Conservation (phyloP, 2,329 filamentous ascomycete genomes). For the Phyllosticta ampelicida region DNA sequence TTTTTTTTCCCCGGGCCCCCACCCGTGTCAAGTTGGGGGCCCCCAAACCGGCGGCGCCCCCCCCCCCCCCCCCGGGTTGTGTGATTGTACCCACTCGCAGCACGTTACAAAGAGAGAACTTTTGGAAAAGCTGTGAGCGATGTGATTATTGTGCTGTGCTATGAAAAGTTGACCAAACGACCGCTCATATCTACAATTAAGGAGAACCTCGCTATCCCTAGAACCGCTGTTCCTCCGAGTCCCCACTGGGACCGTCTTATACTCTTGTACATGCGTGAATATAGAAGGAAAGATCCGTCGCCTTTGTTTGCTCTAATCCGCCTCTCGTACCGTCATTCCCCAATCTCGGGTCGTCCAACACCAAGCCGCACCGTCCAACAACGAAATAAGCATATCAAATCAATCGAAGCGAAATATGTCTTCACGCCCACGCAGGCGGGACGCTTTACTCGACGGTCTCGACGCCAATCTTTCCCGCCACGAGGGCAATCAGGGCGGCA, state of each 20-base stretch:
- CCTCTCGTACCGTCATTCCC: not conserved
- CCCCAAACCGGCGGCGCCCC: no score
- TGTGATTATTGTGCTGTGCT: not conserved
- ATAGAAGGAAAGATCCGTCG: not conserved
- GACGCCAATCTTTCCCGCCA: conserved; percentile 52
- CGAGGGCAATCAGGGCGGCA: conserved; percentile 84
- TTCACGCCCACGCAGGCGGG: no score
- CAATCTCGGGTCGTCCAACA: not conserved
- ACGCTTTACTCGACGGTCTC: conserved; percentile 1
- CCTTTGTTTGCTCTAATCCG: no score
- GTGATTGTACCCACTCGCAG: no score
- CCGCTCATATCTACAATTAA: not conserved
- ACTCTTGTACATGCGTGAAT: no score
- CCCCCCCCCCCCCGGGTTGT: no score
- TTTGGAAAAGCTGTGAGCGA: no score
- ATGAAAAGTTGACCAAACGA: not conserved
- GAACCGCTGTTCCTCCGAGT: not conserved
- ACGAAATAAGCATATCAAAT: not conserved
- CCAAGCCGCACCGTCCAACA: not conserved
- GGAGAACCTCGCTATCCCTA: not conserved
- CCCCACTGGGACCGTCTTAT: not conserved
- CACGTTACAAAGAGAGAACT: no score
- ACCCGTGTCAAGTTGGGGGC: no score
- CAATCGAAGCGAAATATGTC: not conserved
- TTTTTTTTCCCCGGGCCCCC: no score